Conservation (phyloP, 1,284 basidiomycete genomes). For the Chalciporus sp. region DNA sequence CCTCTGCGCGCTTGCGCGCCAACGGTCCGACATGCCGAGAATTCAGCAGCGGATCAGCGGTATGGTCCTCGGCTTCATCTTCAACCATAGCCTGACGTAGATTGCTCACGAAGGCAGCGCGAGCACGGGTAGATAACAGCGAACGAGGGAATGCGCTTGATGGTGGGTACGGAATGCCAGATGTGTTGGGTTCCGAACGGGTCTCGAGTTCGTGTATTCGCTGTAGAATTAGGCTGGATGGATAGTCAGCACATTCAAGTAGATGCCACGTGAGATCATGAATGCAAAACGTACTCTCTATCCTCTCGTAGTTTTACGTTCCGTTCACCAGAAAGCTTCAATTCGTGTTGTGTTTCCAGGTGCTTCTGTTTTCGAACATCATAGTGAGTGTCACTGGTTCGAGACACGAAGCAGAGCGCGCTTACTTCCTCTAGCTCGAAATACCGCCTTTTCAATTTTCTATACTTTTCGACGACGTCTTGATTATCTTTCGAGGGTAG, state of each 20-base stretch:
- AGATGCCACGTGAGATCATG: constrained; percentile 8
- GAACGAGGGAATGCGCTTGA: constrained; percentile 52
- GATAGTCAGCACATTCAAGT: constrained; percentile 7
- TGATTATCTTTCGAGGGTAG: constrained; percentile 41
- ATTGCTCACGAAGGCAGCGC: constrained; percentile 44
- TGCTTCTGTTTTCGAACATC: constrained; percentile 47
- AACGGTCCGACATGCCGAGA: constrained; percentile 49
- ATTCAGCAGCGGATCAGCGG: constrained; percentile 45
- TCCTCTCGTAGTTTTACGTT: constrained; percentile 61
- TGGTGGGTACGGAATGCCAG: constrained; percentile 23
- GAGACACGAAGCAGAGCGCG: constrained; percentile 26
- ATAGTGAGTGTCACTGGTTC: constrained; percentile 18
- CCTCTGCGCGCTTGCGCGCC: constrained; percentile 48
- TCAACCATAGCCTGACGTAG: constrained; percentile 51
- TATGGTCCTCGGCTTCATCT: constrained; percentile 48
- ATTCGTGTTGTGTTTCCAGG: constrained; percentile 55
- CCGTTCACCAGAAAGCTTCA: constrained; percentile 57
- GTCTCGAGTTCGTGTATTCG: constrained; percentile 61
- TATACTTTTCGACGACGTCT: constrained; percentile 61
- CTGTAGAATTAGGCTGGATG: constrained; percentile 52
- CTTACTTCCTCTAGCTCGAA: constrained; percentile 69
- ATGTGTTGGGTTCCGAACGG: constrained; percentile 25
- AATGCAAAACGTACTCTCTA: constrained; percentile 49
- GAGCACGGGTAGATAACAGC: constrained; percentile 40
- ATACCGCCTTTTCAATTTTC: constrained; percentile 60